phyloP scores from a whole-genome alignment of 169 alveolate genomes.

The Plasmodium adleri region DNA sequence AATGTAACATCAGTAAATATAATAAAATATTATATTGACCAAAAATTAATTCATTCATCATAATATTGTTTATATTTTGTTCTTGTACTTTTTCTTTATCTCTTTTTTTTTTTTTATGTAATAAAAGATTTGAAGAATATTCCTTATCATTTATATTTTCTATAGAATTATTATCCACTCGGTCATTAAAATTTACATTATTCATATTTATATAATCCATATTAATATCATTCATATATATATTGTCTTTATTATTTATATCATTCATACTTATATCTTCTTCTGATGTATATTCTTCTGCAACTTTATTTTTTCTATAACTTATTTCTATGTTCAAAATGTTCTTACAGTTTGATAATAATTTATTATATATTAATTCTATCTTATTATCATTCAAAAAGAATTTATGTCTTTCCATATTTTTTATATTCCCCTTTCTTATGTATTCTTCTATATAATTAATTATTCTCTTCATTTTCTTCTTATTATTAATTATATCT shows the following conservation, averaged over 20 bases:
- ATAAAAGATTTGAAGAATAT: no score
- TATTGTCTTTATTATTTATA: not conserved
- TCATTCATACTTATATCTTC: not conserved
- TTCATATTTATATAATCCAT: not conserved
- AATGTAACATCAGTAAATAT: constrained; percentile 40
- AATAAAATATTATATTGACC: constrained; percentile 60
- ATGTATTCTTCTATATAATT: constrained; percentile 37
- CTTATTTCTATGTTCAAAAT: constrained; percentile 43
- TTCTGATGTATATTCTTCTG: not conserved
- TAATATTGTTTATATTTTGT: constrained; percentile 9
- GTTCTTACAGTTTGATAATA: constrained; percentile 25
- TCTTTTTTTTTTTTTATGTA: not conserved
- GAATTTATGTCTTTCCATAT: constrained; percentile 8
- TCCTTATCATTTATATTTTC: no score
- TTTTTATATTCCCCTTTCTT: constrained; percentile 18
- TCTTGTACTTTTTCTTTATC: constrained; percentile 6
- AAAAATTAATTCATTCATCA: constrained; percentile 34
- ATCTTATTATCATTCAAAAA: not conserved
- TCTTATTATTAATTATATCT: constrained; percentile 42
- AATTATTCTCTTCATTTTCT: constrained; percentile 45
- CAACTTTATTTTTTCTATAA: constrained; percentile 23
- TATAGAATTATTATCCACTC: no score
- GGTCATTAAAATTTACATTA: no score
- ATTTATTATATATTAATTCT: constrained; percentile 21
- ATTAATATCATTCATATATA: not conserved